Percentiles rank a stretch among this genome's conserved stretches.
phyloP scores from a whole-genome alignment of 2,329 filamentous ascomycete genomes.

The Juglanconis oblonga region DNA sequence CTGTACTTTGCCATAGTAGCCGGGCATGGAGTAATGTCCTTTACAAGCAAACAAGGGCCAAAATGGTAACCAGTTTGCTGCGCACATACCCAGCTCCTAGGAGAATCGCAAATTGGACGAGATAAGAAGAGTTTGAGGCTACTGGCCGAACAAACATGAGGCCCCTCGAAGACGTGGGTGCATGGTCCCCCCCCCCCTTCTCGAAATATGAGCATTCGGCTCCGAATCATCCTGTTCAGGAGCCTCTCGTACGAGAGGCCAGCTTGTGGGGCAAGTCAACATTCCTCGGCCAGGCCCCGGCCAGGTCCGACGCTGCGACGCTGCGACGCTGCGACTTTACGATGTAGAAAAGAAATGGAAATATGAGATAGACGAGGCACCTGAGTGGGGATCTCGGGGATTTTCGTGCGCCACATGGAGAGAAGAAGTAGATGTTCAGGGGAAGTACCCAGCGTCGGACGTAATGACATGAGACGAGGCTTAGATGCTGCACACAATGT shows the following conservation, averaged over 20 bases:
- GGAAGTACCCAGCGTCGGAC: background rate
- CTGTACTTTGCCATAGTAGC: background rate
- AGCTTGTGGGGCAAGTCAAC: background rate
- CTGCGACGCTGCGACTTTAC: background rate
- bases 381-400: background rate
- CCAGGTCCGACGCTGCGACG: background rate
- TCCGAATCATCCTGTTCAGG: background rate
- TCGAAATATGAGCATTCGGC: background rate
- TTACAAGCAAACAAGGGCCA: background rate
- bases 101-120: background rate
- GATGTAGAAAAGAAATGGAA: too few relatives aligned
- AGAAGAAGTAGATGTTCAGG: background rate
- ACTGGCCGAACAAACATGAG: background rate
- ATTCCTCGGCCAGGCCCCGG: background rate
- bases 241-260: background rate
- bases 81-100: too few relatives aligned
- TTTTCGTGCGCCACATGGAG: background rate
- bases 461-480: background rate
- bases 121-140: background rate
- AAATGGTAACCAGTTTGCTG: too few relatives aligned
- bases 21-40: background rate
- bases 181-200: background rate
- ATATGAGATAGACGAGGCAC: too few relatives aligned
- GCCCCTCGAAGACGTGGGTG: background rate
- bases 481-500: background rate